phyloP scores from a whole-genome alignment of 2,329 filamentous ascomycete species.

The Sphaerulina musiva region DNA sequence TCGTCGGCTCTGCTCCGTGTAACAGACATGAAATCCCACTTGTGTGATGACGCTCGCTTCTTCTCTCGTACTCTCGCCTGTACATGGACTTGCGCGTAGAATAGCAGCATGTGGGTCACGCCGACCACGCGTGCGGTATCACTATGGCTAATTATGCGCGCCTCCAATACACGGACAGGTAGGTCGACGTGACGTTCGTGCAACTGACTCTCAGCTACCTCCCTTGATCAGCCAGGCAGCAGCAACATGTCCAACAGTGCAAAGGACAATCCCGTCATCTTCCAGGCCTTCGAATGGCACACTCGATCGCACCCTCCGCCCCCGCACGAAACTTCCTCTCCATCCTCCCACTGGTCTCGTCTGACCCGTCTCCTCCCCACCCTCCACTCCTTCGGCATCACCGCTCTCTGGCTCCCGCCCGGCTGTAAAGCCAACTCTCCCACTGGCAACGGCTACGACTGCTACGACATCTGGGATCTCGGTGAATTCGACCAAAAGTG shows the following conservation, averaged over 20 bases:
- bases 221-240: no score
- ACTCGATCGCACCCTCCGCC: constrained; percentile 43
- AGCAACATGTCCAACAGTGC: no score
- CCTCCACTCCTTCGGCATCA: constrained; percentile 49
- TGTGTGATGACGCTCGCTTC: no score
- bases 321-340: constrained; percentile 37
- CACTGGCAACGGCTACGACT: constrained; percentile 60
- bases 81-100: not conserved
- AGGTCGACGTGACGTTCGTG: no score
- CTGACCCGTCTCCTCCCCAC: constrained; percentile 25
- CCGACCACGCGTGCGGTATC: not conserved
- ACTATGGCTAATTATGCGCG: not conserved
- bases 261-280: constrained; percentile 44
- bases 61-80: not conserved
- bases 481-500: constrained; percentile 70
- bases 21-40: no score
- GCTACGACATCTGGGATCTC: constrained; percentile 58
- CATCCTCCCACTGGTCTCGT: constrained; percentile 36
- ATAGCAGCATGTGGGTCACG: not conserved
- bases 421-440: constrained; percentile 61
- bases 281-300: constrained; percentile 71
- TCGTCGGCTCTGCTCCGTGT: no score
- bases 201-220: no score
- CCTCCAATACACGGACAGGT: no score
- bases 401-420: constrained; percentile 61